These are phyloP conservation scores for Periconia digitata DNA, from an alignment of 2,329 filamentous ascomycete species.

Conservation along the genomic window DNA sequence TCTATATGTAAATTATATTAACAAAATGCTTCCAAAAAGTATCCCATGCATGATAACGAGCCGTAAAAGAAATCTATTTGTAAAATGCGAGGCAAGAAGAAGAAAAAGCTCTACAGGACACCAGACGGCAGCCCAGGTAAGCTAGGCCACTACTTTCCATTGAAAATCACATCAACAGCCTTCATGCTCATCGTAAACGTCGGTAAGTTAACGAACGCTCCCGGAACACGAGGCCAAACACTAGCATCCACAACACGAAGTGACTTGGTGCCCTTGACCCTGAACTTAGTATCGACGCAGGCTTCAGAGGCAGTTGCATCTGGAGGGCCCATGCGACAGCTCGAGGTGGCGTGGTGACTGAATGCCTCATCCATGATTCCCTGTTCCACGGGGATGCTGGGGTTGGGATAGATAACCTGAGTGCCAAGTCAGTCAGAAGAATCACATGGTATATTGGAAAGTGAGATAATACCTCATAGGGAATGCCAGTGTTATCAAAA, in stretches of 20 bases:
- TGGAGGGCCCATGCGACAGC: conserved; percentile 54
- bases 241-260: conserved; percentile 64
- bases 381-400: neutral
- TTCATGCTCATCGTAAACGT: conserved; percentile 40
- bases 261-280: conserved; percentile 56
- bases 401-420: neutral
- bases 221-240: conserved; percentile 55
- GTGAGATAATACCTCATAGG: neutral
- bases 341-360: conserved; percentile 60
- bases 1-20: no score
- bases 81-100: no score
- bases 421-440: no score
- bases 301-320: conserved; percentile 49
- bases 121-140: no score
- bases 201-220: conserved; percentile 53
- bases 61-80: no score
- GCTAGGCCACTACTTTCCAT: no score
- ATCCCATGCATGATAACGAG: no score
- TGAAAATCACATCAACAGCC: conserved; percentile 4
- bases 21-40: no score
- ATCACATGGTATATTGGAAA: neutral
- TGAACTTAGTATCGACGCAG: conserved; percentile 59
- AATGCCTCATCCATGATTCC: conserved; percentile 28
- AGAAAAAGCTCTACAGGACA: no score
- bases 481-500: neutral